A percentile compares a stretch with the other conserved stretches of the same genome.
These are phyloP conservation scores for Salix suchowensis DNA, from an alignment of 345 rosid genomes.

Conservation along the genomic window DNA sequence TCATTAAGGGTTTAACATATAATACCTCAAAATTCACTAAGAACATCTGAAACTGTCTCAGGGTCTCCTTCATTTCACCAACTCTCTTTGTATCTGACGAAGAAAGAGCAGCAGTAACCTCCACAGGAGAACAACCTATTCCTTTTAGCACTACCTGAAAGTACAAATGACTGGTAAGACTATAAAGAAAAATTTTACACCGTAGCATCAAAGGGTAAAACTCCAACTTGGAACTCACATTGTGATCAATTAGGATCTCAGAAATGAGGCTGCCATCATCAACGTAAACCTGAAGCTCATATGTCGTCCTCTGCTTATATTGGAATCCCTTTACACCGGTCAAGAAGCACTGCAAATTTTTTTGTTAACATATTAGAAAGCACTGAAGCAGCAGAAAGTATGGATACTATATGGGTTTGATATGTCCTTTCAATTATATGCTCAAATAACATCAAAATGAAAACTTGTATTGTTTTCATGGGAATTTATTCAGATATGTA, in stretches of 20 bases:
- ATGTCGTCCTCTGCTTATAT: slow-evolving; percentile 50
- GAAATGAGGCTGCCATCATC: slow-evolving; percentile 96
- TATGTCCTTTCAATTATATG: neutral
- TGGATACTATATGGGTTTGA: neutral
- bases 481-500: neutral
- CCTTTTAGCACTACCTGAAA: slow-evolving; percentile 65
- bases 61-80: slow-evolving; percentile 55
- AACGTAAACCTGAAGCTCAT: slow-evolving; percentile 68
- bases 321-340: slow-evolving; percentile 86
- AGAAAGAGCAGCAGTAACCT: slow-evolving; percentile 75
- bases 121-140: slow-evolving; percentile 75
- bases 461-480: too few relatives aligned
- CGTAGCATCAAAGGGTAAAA: slow-evolving; percentile 2
- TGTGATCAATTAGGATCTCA: slow-evolving; percentile 72
- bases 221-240: slow-evolving; percentile 42
- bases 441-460: too few relatives aligned
- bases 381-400: too few relatives aligned
- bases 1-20: neutral
- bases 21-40: slow-evolving; percentile 77
- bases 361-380: slow-evolving; percentile 8
- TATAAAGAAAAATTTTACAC: slow-evolving; percentile 3
- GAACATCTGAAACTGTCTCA: slow-evolving; percentile 61
- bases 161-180: slow-evolving; percentile 13
- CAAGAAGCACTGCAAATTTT: slow-evolving; percentile 62
- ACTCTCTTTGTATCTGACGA: slow-evolving; percentile 44